These are phyloP conservation scores for Candida chilensis DNA, from an alignment of 805 yeast species.

Conservation along the genomic window DNA sequence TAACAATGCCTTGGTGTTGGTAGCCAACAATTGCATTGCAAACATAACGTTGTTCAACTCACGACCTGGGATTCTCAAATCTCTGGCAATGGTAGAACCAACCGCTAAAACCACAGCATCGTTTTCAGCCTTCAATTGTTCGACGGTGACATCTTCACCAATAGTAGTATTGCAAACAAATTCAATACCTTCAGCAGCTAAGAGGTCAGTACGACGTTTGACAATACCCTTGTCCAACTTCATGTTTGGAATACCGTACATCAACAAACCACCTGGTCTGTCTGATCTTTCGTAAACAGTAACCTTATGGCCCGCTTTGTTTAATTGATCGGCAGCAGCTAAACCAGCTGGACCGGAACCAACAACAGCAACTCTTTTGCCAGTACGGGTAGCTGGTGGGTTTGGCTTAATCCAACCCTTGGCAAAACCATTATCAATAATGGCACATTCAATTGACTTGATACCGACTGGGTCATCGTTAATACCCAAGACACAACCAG, in stretches of 20 bases:
- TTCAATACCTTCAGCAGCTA: constrained; percentile 83
- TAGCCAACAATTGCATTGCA: constrained; percentile 87
- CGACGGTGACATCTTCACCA: constrained; percentile 75
- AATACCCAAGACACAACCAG: constrained; percentile 85
- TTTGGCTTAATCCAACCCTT: constrained; percentile 92
- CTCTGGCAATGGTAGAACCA: constrained; percentile 96
- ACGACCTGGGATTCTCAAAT: constrained; percentile 90
- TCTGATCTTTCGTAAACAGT: constrained; percentile 92
- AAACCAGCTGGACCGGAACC: constrained; percentile 98
- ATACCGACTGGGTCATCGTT: constrained; percentile 94
- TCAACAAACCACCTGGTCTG: constrained; percentile 92
- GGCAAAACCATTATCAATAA: constrained; percentile 92
- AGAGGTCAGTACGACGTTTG: constrained; percentile 84
- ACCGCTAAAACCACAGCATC: constrained; percentile 90
- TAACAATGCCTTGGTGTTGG: constrained; percentile 85
- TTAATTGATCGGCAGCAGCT: constrained; percentile 94
- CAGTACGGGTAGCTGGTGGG: constrained; percentile 76
- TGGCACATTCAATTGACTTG: constrained; percentile 91
- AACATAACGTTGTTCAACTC: constrained; percentile 81
- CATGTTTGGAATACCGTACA: constrained; percentile 99
- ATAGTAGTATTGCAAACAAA: constrained; percentile 72
- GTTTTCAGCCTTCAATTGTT: constrained; percentile 49
- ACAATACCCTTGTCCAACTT: constrained; percentile 90
- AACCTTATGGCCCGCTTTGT: constrained; percentile 90
- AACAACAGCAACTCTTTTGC: constrained; percentile 74